Evolutionary conservation across 148 eudicot genomes (phyloP).

Genomic region (Cornus suecica): DNA sequence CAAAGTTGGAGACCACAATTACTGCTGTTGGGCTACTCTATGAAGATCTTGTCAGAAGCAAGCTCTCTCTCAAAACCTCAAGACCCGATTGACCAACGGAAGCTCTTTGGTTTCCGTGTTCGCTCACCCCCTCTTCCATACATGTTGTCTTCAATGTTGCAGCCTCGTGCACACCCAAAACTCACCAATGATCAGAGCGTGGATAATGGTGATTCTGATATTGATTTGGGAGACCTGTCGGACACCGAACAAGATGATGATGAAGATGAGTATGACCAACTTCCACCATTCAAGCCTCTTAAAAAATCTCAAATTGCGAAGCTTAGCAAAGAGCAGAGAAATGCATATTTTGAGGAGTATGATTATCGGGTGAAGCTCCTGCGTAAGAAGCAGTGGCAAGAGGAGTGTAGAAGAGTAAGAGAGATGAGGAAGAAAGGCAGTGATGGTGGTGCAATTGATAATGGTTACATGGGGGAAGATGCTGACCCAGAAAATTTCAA

Average conservation of each 20-base stretch:
- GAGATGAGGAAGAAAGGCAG: constrained; percentile 68
- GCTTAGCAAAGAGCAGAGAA: constrained; percentile 75
- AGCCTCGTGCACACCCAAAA: constrained; percentile 86
- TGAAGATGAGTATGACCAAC: constrained; percentile 93
- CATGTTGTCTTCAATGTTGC: constrained; percentile 79
- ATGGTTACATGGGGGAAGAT: constrained; percentile 52
- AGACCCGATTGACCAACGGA: constrained; percentile 73
- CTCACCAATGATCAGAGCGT: constrained; percentile 79
- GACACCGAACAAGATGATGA: constrained; percentile 80
- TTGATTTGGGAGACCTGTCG: constrained; percentile 74
- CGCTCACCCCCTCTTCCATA: constrained; percentile 89
- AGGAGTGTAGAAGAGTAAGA: constrained; percentile 82
- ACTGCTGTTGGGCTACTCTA: constrained; percentile 74
- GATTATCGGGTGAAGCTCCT: constrained; percentile 94
- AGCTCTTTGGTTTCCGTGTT: constrained; percentile 77
- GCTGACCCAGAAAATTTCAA: constrained; percentile 51
- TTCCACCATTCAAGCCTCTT: constrained; percentile 94
- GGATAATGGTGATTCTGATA: constrained; percentile 78
- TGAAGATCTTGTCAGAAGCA: constrained; percentile 84
- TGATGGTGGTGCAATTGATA: constrained; percentile 25
- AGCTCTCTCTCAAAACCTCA: constrained; percentile 61
- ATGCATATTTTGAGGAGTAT: constrained; percentile 89
- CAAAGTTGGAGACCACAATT: constrained; percentile 92
- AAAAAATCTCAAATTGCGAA: constrained; percentile 67
- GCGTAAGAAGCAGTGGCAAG: constrained; percentile 90